Evolutionary conservation across 2,329 filamentous ascomycete species (phyloP).

Genomic region (Cladosporium sp.): DNA sequence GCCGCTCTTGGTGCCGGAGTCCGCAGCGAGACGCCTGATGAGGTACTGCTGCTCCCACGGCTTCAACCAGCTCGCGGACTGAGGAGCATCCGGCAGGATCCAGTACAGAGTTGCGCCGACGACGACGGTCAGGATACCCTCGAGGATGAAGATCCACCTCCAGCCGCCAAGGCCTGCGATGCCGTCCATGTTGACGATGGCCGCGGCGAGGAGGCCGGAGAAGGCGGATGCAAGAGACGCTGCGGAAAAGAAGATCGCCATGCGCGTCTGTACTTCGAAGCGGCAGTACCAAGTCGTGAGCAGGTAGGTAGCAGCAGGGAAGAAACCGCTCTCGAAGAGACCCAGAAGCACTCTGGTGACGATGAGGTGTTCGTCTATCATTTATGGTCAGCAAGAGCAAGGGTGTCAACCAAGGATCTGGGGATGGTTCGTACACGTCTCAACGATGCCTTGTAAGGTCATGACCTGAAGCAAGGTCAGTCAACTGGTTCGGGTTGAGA

Average conservation of each 20-base stretch:
- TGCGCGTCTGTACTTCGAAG: conserved; percentile 35
- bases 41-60: conserved; percentile 37
- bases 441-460: conserved; percentile 27
- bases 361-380: conserved; percentile 15
- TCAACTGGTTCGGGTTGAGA: conserved; percentile 57
- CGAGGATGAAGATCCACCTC: conserved; percentile 26
- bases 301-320: conserved; percentile 48
- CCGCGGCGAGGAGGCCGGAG: conserved; percentile 48
- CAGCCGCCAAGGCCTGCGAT: conserved; percentile 43
- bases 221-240: conserved; percentile 48
- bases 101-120: conserved; percentile 26
- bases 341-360: conserved; percentile 31
- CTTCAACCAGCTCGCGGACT: conserved; percentile 50
- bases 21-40: conserved; percentile 25
- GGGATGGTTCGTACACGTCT: conserved; percentile 25
- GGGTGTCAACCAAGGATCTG: conserved; percentile 41
- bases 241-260: conserved; percentile 44
- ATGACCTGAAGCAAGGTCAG: conserved; percentile 53
- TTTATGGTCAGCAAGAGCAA: conserved; percentile 20
- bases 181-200: conserved; percentile 50
- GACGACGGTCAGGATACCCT: conserved; percentile 26
- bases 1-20: conserved; percentile 32
- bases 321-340: conserved; percentile 50
- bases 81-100: conserved; percentile 54
- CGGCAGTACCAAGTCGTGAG: conserved; percentile 51